Evolutionary conservation across 164 flowering plant genomes (phyloP), one percentile per base, ranked within the genome.

Genomic region (Vitis amurensis): DNA sequence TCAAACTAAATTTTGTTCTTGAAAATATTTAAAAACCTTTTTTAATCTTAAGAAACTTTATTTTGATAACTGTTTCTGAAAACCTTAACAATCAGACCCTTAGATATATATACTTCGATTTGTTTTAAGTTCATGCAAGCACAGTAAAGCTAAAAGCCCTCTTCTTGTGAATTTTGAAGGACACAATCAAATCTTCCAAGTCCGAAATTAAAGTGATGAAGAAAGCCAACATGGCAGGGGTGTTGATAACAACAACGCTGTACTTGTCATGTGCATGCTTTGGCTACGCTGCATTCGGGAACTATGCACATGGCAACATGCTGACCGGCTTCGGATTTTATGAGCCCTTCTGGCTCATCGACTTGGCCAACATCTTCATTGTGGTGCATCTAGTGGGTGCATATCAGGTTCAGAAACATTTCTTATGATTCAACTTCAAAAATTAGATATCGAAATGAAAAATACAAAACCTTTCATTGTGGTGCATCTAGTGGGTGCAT

Each of bases 221-320:
- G 80, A 88, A 73, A 72, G 92, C 93, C 0, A 81, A 72, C 73
- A 1, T 73, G 23, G 55, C 83, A 9, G 83, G 78, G 0, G 73
- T 85, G 3, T 37, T 64, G 0, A 74, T 74, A 7, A 82, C 90
- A 11, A 86, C 85, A 8, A 5, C 69, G 16, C 80, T 89, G 71
- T 89, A 86, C 67, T 12, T 83, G 74, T 47, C 78, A 73, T 87
- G 89, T 66, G 88, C 88, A 9, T 82, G 86, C 68, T 64, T 82
- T 16, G 97, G 97, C n/a, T 89, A 86, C 70, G 92, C 88, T 49
- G 97, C 93, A 16, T 87, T 89, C 30, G 97, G 97, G 13, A 78
- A 79, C 73, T 1, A 76, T 1, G 83, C 91, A 10, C 93, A 91
- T 0, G 93, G 90, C 4, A 89, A 91, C 76, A 56, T 89, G 58